Percentiles rank a stretch among this genome's conserved stretches.
These are phyloP conservation scores for Nannochloropsis salina DNA, from an alignment of 108 stramenopile genomes.

Conservation along the genomic window DNA sequence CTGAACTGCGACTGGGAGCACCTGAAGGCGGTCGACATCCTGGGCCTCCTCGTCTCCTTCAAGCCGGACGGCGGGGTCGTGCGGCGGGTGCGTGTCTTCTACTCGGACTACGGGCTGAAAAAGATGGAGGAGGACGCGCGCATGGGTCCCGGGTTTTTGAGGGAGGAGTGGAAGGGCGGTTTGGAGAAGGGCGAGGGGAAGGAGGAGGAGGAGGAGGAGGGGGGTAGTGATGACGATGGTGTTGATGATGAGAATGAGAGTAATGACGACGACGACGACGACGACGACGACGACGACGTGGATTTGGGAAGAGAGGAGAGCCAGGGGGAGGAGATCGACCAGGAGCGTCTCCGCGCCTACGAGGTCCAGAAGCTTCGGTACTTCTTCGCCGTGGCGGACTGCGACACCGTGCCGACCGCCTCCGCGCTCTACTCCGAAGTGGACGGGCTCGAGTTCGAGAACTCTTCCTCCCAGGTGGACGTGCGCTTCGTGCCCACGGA, in stretches of 20 bases:
- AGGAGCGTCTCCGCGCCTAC: conserved; percentile 80
- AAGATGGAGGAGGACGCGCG: conserved; percentile 73
- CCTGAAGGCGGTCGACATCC: conserved; percentile 78
- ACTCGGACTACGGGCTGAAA: conserved; percentile 66
- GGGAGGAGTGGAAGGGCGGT: conserved; percentile 55
- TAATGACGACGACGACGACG: neutral
- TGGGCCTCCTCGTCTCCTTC: conserved; percentile 76
- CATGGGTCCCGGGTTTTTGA: conserved; percentile 65
- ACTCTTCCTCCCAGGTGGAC: conserved; percentile 79
- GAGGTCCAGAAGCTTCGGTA: conserved; percentile 88
- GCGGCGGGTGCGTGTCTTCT: conserved; percentile 69
- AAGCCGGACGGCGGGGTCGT: conserved; percentile 57
- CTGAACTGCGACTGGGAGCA: conserved; percentile 83
- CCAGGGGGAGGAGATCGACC: conserved; percentile 32
- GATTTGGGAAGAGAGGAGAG: conserved; percentile 35
- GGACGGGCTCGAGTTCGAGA: conserved; percentile 92
- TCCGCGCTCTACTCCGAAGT: conserved; percentile 69
- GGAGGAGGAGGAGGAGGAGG: conserved; percentile 26
- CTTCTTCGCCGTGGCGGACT: conserved; percentile 88
- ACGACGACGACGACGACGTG: conserved; percentile 18
- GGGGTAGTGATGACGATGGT: conserved; percentile 7
- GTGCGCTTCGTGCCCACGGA: conserved; percentile 77
- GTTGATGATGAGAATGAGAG: conserved; percentile 30
- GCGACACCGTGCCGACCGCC: conserved; percentile 63
- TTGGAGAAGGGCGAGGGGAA: neutral